These are phyloP conservation scores for Exserohilum turcica DNA, from an alignment of 2,329 filamentous ascomycete genomes.

Conservation along the genomic window DNA sequence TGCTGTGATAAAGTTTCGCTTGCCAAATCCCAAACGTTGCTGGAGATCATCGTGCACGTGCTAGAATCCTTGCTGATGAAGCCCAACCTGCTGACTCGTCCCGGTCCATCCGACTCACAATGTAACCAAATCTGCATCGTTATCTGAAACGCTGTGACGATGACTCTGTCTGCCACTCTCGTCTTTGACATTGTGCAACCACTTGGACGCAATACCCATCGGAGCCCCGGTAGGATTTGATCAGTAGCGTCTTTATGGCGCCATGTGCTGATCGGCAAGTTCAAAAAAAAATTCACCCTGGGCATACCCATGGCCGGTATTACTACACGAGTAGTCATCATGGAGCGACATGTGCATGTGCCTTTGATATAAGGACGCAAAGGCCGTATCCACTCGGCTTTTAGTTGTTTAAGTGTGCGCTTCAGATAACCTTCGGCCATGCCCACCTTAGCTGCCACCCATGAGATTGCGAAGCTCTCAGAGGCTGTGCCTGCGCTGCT, in stretches of 20 bases:
- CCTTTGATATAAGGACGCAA: neutral
- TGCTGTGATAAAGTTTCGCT: slow-evolving; percentile 16
- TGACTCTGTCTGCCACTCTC: slow-evolving; percentile 1
- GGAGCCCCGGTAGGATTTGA: neutral
- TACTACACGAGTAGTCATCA: neutral
- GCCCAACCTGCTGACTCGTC: slow-evolving; percentile 20
- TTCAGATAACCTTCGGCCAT: slow-evolving; percentile 4
- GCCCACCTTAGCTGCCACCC: neutral
- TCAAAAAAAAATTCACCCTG: slow-evolving; percentile 9
- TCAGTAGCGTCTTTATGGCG: slow-evolving; percentile 6
- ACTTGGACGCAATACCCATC: neutral
- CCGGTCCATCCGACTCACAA: slow-evolving; percentile 15
- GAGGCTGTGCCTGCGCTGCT: neutral
- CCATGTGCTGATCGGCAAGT: slow-evolving; percentile 8
- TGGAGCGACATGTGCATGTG: neutral
- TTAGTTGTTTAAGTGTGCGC: neutral
- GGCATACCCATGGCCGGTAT: slow-evolving; percentile 2
- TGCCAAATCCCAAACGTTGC: slow-evolving; percentile 14
- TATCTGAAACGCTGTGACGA: slow-evolving; percentile 5
- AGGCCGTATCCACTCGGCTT: neutral
- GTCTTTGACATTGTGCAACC: slow-evolving; percentile 1
- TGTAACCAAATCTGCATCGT: slow-evolving; percentile 9
- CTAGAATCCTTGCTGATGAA: slow-evolving; percentile 9
- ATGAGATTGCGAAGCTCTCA: neutral
- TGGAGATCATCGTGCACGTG: slow-evolving; percentile 16